Conservation (phyloP, 208 protist genomes). For the Trypanosoma lewisi region DNA sequence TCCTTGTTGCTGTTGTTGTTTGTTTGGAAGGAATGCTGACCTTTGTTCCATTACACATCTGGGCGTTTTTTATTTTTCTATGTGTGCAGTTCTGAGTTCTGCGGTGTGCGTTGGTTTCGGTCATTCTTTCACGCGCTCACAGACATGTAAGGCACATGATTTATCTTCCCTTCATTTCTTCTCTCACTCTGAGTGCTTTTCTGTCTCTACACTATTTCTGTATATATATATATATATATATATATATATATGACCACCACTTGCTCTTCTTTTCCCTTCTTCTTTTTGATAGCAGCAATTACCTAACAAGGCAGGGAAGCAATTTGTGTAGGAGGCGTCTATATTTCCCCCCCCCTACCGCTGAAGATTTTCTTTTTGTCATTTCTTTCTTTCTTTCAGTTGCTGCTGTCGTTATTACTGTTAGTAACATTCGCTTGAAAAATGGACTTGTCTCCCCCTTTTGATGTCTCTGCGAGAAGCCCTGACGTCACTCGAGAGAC, state of each 20-base stretch:
- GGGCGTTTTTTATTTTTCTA: no score
- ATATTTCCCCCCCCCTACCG: background rate
- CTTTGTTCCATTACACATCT: no score
- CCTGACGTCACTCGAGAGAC: background rate
- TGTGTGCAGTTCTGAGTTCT: no score
- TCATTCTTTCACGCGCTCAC: no score
- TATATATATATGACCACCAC: conserved; percentile 8
- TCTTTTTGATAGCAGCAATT: conserved; percentile 5
- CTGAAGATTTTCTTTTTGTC: conserved; percentile 15
- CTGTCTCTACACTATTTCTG: background rate
- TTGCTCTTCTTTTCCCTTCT: conserved; percentile 7
- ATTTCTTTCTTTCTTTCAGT: conserved; percentile 6
- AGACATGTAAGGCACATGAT: no score
- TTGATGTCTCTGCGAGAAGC: background rate
- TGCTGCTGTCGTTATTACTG: no score
- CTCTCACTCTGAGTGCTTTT: conserved; percentile 2
- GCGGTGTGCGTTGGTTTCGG: no score
- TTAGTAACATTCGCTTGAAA: conserved; percentile 5
- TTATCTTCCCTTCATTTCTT: conserved; percentile 5
- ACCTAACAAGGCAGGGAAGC: no score
- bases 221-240: conserved; percentile 16
- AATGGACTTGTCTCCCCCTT: background rate
- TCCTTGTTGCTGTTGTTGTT: conserved; percentile 11
- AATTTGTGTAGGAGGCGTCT: no score
- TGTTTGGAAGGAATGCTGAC: background rate